These are phyloP conservation scores for Penicillium cataractarum DNA, from an alignment of 495 filamentous ascomycete genomes.

Conservation along the genomic window DNA sequence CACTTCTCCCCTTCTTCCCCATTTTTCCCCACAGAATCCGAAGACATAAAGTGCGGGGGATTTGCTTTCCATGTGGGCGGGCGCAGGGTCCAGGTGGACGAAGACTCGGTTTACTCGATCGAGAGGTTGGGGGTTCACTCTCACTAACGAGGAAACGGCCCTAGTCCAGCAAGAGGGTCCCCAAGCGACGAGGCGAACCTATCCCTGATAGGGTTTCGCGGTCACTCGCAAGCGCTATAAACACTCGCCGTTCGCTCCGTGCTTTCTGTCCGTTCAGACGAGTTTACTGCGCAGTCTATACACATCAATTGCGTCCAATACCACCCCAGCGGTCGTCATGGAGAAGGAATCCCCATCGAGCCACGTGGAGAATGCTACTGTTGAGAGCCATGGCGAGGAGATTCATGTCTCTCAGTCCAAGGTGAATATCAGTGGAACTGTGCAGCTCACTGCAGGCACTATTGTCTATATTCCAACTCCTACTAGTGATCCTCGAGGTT, in stretches of 20 bases:
- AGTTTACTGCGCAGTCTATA: not conserved
- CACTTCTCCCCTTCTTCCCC: not conserved
- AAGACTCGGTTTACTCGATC: not conserved
- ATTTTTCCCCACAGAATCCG: not conserved
- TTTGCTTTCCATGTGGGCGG: slow-evolving; percentile 7
- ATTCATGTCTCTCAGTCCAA: slow-evolving; percentile 1
- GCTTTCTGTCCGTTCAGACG: no score
- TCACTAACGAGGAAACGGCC: not conserved
- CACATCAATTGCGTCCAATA: not conserved
- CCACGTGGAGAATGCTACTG: not conserved
- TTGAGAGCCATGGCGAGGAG: not conserved
- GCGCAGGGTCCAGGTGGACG: not conserved
- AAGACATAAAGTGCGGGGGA: not conserved
- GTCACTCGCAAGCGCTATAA: not conserved
- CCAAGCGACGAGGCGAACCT: not conserved
- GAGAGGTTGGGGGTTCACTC: not conserved
- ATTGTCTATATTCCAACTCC: slow-evolving; percentile 3
- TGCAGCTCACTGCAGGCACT: not conserved
- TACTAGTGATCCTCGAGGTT: slow-evolving; percentile 4
- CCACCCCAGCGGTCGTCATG: not conserved
- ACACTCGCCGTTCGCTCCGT: not conserved
- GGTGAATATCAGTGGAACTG: slow-evolving; percentile 5
- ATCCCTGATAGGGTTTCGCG: not conserved
- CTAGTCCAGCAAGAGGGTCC: not conserved
- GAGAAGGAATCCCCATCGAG: not conserved